These are phyloP conservation scores for Penicillium sp. DNA, from an alignment of 2,329 filamentous ascomycete genomes.

Conservation along the genomic window DNA sequence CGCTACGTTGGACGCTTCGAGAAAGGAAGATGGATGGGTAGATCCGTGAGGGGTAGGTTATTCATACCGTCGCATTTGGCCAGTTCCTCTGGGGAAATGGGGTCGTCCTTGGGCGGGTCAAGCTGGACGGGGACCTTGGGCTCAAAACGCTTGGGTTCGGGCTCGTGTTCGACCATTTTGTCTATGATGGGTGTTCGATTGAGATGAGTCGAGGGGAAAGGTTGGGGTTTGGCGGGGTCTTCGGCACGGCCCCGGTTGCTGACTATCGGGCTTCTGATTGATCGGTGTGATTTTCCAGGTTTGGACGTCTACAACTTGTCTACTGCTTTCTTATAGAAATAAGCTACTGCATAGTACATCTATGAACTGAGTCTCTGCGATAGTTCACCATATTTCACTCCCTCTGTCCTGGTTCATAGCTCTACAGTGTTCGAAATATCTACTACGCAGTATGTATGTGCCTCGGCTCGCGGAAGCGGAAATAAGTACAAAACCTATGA, in stretches of 20 bases:
- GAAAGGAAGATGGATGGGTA: not conserved
- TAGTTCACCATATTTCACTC: not conserved
- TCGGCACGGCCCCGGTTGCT: slow-evolving; percentile 10
- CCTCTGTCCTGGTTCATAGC: too few relatives aligned
- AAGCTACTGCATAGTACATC: not conserved
- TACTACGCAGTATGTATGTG: not conserved
- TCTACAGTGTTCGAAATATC: too few relatives aligned
- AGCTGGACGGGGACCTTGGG: slow-evolving; percentile 53
- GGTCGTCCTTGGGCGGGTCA: slow-evolving; percentile 79
- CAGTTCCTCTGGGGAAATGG: slow-evolving; percentile 75
- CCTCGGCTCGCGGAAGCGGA: not conserved
- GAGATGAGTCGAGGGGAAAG: slow-evolving; percentile 22
- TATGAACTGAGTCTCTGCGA: too few relatives aligned
- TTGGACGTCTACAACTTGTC: too few relatives aligned
- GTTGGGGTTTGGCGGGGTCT: slow-evolving; percentile 21
- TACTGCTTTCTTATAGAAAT: not conserved
- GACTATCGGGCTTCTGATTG: slow-evolving; percentile 17
- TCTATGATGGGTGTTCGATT: not conserved
- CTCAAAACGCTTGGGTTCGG: slow-evolving; percentile 36
- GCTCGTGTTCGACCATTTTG: slow-evolving; percentile 32
- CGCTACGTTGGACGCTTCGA: not conserved
- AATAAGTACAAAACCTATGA: not conserved
- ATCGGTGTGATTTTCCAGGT: not conserved
- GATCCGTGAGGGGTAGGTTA: slow-evolving; percentile 12
- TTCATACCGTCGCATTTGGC: slow-evolving; percentile 74